Evolutionary conservation across 768 basidiomycete species (phyloP), one percentile per base, ranked within the genome.

Genomic region (Russula olivacea): DNA sequence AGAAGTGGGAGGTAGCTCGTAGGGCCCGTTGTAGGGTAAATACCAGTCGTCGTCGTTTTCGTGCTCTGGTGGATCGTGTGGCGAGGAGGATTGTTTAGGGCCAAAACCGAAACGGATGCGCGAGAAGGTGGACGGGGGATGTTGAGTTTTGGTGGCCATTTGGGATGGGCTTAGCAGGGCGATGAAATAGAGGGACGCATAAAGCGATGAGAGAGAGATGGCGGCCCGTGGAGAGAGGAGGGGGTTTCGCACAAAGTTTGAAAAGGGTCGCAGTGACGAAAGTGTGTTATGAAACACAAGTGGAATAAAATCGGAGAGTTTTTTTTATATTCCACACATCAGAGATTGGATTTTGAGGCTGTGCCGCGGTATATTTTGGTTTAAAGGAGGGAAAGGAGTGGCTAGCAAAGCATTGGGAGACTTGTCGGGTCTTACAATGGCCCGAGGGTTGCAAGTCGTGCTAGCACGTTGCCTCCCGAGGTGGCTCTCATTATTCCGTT

Each of bases 11-110:
- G 49, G 54, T 15, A 67, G 69, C 66, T 86, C 84, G 72, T 81
- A 80, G 1, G 85, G 83, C 0, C 84, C 83, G 65, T 81, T 83
- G 76, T 87, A 85, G 0, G 85, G 84, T 53, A 82, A 82, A 72
- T 84, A 85, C 81, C 83, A 83, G 60, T 84, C 80, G 21, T 80
- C 80, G 25, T 79, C 75, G 8, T 60, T 61, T 48, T 66, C 68
- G 61, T 68, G 68, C 30, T 58, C 48, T 49, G 56, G 69, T 60
- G 49, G 66, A 68, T 50, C 69, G 43, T 10, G n/a, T n/a, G 67
- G 50, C 61, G n/a, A 70, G 58, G 54, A 60, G n/a, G 64, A 28
- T 6, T 40, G 40, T 30, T 69, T 64, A 40, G 69, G 55, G 23
- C 70, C 67, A 43, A 77, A 67, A 61, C 76, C 68, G 50, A 77